These are phyloP conservation scores for Lunularia cruciata DNA, from an alignment of 225 moss, liverwort and hornwort species.

Conservation along the genomic window DNA sequence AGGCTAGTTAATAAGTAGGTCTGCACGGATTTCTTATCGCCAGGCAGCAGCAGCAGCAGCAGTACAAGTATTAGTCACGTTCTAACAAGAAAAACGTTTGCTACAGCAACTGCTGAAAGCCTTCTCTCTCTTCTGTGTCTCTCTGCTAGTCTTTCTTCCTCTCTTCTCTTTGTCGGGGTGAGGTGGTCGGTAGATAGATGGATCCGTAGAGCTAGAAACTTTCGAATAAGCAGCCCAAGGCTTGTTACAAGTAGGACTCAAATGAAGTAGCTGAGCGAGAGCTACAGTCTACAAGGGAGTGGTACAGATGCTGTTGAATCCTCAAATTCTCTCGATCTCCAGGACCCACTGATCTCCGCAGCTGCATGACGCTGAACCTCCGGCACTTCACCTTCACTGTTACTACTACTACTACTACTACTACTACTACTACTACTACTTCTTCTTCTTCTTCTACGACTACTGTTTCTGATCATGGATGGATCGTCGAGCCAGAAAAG, in stretches of 20 bases:
- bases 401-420: too few species aligned
- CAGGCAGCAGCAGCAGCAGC: neutral
- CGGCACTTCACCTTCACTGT: too few species aligned
- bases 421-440: too few species aligned
- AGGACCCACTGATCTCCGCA: constrained; percentile 1
- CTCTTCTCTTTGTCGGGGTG: neutral
- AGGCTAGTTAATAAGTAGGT: neutral
- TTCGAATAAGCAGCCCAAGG: neutral
- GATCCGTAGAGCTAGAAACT: neutral
- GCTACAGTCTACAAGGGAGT: constrained; percentile 1
- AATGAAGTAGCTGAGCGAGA: too few species aligned
- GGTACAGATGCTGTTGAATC: neutral
- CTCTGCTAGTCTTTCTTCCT: neutral
- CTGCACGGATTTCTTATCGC: neutral
- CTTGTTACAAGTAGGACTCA: too few species aligned
- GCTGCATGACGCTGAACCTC: too few species aligned
- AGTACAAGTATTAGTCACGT: neutral
- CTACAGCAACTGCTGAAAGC: neutral
- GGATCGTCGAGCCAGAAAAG: too few species aligned
- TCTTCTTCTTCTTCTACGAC: too few species aligned
- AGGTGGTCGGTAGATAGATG: neutral
- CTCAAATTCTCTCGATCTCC: constrained; percentile 3
- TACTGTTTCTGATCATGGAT: too few species aligned
- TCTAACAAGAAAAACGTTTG: neutral
- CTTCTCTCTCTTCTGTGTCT: neutral